Evolutionary conservation across 306 rosid species (phyloP), one percentile per base, ranked within the genome.

Genomic region (Lathyrus aphaca): DNA sequence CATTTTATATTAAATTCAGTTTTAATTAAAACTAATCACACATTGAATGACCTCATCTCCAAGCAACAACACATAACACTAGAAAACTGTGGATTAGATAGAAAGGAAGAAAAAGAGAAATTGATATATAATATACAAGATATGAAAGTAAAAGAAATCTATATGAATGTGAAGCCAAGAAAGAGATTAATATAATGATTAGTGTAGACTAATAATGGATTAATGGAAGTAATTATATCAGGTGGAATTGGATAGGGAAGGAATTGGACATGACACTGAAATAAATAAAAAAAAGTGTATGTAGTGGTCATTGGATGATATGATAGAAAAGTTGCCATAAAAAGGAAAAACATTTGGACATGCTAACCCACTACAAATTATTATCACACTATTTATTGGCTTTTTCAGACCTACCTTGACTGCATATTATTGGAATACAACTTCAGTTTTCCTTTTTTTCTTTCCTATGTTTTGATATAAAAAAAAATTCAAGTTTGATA

Each of bases 341-440:
- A 81, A 64, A 74, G 85, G 58, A 77, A 66, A 68, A 63, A 73
- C 82, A 77, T 69, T 16, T 73, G 62, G 76, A 77, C 82, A 76
- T 16, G 82, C 18, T 64, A 77, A 64, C 79, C 79, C 82, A 68
- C 71, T 68, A 30, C 13, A 73, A 49, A 77, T 66, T 61, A 45
- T 74, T 30, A 56, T 57, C 74, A 77, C 56, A 73, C 49, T 67
- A 17, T 29, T 67, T 72, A 32, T 56, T 64, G 73, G 17, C 65
- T 68, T 72, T 73, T 76, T 39, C 64, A 37, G 32, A 64, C 54
- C 44, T 67, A 72, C 64, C 76, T 81, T 68, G 77, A 57, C 74
- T 77, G 16, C 58, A 72, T 81, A 77, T 77, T 70, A 77, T 77
- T 81, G 82, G 82, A 77, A 73, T 68, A 73, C 69, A 81, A 73